Conservation (phyloP, 2,329 filamentous ascomycete genomes). For the Chalaropsis thielavioides region DNA sequence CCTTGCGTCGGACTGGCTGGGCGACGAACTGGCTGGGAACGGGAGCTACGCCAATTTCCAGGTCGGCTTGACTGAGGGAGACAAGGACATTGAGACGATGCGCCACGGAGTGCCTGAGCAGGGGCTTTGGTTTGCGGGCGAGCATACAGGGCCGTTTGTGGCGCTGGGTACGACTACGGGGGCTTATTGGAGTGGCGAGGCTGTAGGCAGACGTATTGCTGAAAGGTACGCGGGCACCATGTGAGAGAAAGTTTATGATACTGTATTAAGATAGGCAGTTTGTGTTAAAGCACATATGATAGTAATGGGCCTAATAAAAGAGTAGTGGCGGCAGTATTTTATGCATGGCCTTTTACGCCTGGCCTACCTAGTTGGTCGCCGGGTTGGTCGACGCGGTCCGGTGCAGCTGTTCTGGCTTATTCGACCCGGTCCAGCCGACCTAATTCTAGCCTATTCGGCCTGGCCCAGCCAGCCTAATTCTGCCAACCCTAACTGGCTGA, state of each 20-base stretch:
- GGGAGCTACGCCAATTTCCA: conserved; percentile 83
- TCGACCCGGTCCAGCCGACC: too few relatives aligned
- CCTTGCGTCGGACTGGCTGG: conserved; percentile 62
- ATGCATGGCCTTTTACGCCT: too few relatives aligned
- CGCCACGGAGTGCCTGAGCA: conserved; percentile 47
- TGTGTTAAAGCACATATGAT: background rate
- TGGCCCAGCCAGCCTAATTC: background rate
- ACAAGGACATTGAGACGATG: conserved; percentile 54
- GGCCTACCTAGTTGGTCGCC: too few relatives aligned
- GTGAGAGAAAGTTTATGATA: background rate
- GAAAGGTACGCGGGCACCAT: conserved; percentile 32
- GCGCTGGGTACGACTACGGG: conserved; percentile 79
- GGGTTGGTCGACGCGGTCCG: too few relatives aligned
- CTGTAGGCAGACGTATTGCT: conserved; percentile 51
- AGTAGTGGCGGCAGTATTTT: too few relatives aligned
- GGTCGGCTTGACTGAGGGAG: conserved; percentile 53
- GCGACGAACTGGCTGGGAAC: conserved; percentile 63
- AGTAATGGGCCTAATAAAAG: too few relatives aligned
- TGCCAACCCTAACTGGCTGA: background rate
- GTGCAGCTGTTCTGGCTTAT: too few relatives aligned
- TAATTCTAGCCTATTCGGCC: too few relatives aligned
- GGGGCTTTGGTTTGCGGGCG: conserved; percentile 73
- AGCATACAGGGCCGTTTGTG: conserved; percentile 83
- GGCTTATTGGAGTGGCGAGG: conserved; percentile 83
- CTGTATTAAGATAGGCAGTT: conserved; percentile 1